Base-by-base conservation (phyloP, 768 basidiomycete genomes). In the Podaxis mareebaensis region DNA sequence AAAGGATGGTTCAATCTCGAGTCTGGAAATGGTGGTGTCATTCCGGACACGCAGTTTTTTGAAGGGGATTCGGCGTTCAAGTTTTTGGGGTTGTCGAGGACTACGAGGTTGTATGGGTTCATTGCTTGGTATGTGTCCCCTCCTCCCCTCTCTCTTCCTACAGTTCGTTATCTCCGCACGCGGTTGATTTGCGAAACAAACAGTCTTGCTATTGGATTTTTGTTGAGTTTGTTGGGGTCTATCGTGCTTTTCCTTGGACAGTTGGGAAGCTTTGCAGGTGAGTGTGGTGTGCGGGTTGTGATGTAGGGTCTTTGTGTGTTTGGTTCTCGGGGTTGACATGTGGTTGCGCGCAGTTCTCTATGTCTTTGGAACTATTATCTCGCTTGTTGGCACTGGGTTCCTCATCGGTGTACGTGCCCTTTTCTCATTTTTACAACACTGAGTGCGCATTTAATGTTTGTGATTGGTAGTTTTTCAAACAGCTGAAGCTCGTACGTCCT, bases 1-100 rank as follows among this genome's bases (percentile, higher is more conserved):
- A 91, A 88, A 78, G 92, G 92, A 68, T 95, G 92, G 92, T 84
- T 93, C 73, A 94, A 95, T 71, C 86, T 95, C 70, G 92, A 93
- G 68, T 70, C 88, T 3, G 89, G 84, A 15, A 64, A 53, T 2
- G 49, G 42, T 79, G 79, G 78, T 58, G 74, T 81, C 54, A 82
- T 92, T 40, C 89, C 92, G 5, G 92, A 94, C 70, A 88, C 84
- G 42, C 87, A 90, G 66, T 90, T 91, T 77, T 94, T 94, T 65
- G 92, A 96, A 76, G 90, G 93, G 28, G 92, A 95, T 69, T 90
- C 93, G 12, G 93, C 95, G 6, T 96, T 93, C 82, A 83, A 82
- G 63, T 87, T 86, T 64, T 80, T 97, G 11, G 87, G 88, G 2
- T 79, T 96, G 59, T 90, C 93, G 40, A 82, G 88, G 67, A 92